These are phyloP conservation scores for Chrysosphaeria jannelii DNA, from an alignment of 2,329 filamentous ascomycete genomes.

Conservation along the genomic window DNA sequence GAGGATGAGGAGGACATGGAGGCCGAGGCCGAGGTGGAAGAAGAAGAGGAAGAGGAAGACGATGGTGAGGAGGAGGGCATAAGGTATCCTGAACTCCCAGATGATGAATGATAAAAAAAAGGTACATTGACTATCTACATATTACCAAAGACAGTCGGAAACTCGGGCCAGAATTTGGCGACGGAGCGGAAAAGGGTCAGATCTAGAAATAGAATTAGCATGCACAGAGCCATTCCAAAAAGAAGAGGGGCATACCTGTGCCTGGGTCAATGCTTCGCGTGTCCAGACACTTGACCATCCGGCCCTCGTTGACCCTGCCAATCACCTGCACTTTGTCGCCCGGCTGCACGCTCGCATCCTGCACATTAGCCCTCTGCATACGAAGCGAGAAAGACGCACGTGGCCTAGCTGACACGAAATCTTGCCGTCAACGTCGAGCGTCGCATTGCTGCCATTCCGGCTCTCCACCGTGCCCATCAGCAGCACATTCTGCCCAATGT, in stretches of 20 bases:
- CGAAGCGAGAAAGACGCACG: conserved; percentile 13
- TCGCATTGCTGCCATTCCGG: conserved; percentile 51
- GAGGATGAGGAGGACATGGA: conserved; percentile 1
- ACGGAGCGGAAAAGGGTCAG: conserved; percentile 4
- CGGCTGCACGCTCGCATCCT: conserved; percentile 41
- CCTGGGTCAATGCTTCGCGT: conserved; percentile 36
- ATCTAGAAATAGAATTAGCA: conserved; percentile 2
- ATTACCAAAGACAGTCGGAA: conserved; percentile 3
- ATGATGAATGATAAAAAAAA: too few species aligned
- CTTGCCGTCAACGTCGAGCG: conserved; percentile 50
- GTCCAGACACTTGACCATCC: conserved; percentile 38
- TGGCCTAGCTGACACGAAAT: conserved; percentile 47
- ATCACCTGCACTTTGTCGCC: conserved; percentile 49
- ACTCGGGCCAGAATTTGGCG: conserved; percentile 4
- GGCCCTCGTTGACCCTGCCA: conserved; percentile 47
- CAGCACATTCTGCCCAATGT: conserved; percentile 46
- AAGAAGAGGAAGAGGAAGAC: conserved; percentile 2
- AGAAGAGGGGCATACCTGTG: conserved; percentile 25
- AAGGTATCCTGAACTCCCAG: too few species aligned
- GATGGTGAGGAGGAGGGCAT: conserved; percentile 1
- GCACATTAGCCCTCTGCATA: conserved; percentile 1
- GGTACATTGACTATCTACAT: too few species aligned
- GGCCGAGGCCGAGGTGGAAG: conserved; percentile 1
- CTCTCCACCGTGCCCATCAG: conserved; percentile 63
- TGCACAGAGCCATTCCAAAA: background rate